These are phyloP conservation scores for Suillus alpinus DNA, from an alignment of 768 basidiomycete species.

Conservation along the genomic window DNA sequence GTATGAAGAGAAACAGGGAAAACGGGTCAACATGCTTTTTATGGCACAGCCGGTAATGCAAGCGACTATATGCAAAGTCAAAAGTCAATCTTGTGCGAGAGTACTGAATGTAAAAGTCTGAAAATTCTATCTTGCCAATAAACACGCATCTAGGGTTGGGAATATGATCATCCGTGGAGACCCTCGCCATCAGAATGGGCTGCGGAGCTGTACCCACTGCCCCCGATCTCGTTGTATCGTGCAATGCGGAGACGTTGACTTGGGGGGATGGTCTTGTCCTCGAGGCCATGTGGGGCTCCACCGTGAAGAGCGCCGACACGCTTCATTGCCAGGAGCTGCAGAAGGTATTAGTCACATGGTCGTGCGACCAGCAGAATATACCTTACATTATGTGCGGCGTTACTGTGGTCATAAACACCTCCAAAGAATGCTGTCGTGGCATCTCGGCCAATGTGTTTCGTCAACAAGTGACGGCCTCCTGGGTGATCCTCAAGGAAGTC, in stretches of 20 bases:
- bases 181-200: constrained; percentile 60
- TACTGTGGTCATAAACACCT: constrained; percentile 85
- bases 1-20: neutral
- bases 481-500: constrained; percentile 89
- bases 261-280: constrained; percentile 68
- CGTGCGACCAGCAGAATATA: neutral
- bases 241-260: constrained; percentile 71
- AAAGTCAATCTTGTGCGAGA: neutral
- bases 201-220: constrained; percentile 51
- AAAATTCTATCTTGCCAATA: neutral
- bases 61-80: constrained; percentile 7
- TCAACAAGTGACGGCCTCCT: constrained; percentile 81
- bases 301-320: constrained; percentile 54
- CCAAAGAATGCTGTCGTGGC: constrained; percentile 95
- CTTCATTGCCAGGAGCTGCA: constrained; percentile 43
- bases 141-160: neutral
- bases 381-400: constrained; percentile 81
- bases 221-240: constrained; percentile 52
- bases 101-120: neutral
- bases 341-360: constrained; percentile 5
- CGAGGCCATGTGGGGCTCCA: constrained; percentile 50
- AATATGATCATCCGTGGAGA: constrained; percentile 33
- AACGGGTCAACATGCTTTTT: neutral
- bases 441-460: constrained; percentile 85
- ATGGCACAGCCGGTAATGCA: constrained; percentile 4